Base-by-base conservation (phyloP, 179 eudicot species). In the Vitellaria paradoxa region DNA sequence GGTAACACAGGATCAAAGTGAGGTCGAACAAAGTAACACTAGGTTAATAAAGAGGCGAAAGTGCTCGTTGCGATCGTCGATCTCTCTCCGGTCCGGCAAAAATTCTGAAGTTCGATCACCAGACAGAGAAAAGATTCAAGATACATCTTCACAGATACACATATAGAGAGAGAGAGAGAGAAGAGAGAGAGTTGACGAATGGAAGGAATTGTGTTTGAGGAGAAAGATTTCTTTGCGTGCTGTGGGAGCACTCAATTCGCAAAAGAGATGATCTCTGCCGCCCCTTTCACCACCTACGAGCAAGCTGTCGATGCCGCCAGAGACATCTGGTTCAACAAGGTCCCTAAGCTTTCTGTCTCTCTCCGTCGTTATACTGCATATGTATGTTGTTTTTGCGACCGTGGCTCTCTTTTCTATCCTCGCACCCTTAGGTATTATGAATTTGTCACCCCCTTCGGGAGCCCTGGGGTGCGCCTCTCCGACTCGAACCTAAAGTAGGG, bases 251-350 rank as follows among this genome's bases (percentile, higher is more conserved):
- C 79, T 24, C 79, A 71, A 63, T 94, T 93, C 71, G 94, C 97
- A 4, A 79, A 86, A 76, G 76, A 91, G 77, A 91, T 94, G 97
- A 86, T 82, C 17, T 74, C 80, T 0, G 84, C 87, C 30, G 90
- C 86, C 47, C 91, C 98, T 12, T 93, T 93, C 80, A 26, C 88
- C 60, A 66, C 42, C 77, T 84, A 69, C 72, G 67, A 89, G 6
- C 62, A 84, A 73, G 93, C 93, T 56, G 69, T 94, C 76, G 55
- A 61, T 56, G 80, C 89, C 61, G 98, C 98, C 65, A 86, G 74
- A 65, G 88, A 94, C 65, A 88, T 93, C 77, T 94, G 98, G 97
- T 91, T 94, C 82, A 93, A 91, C 88, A 89, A 93, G 91, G 98
- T 5, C 2, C 67, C 40, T 50, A 70, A 26, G 55, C 23, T 61